Evolutionary conservation across 2,329 filamentous ascomycete genomes (phyloP).

Genomic region (Talaromyces sp.): DNA sequence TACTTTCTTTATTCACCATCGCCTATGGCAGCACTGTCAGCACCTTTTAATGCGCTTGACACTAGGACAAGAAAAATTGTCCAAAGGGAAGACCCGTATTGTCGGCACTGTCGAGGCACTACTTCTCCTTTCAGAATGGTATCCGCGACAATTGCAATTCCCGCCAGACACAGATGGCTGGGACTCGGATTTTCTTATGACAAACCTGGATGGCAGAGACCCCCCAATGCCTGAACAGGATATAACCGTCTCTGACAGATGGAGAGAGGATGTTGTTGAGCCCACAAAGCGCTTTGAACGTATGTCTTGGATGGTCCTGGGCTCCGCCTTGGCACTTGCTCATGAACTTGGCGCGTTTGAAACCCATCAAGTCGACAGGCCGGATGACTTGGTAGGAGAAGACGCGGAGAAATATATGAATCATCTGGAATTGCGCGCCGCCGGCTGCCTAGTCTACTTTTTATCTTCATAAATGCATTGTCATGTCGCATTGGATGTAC

Average conservation of each 20-base stretch:
- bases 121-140: constrained; percentile 57
- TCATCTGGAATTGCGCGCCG: constrained; percentile 28
- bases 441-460: constrained; percentile 38
- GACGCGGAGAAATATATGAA: constrained; percentile 21
- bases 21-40: constrained; percentile 57
- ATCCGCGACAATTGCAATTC: constrained; percentile 55
- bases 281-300: constrained; percentile 56
- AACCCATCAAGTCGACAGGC: constrained; percentile 31
- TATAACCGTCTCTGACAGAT: constrained; percentile 41
- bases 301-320: constrained; percentile 62
- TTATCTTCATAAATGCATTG: constrained; percentile 51
- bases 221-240: constrained; percentile 35
- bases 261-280: constrained; percentile 56
- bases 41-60: neutral
- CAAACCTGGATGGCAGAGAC: constrained; percentile 42
- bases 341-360: constrained; percentile 55
- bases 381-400: constrained; percentile 10
- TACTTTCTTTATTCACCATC: constrained; percentile 54
- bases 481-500: constrained; percentile 50
- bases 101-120: constrained; percentile 56
- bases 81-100: constrained; percentile 51
- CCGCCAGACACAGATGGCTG: constrained; percentile 57
- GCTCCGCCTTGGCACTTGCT: constrained; percentile 53
- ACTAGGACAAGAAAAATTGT: constrained; percentile 17
- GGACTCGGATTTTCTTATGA: constrained; percentile 49